Conservation (phyloP, 2,329 filamentous ascomycete genomes). For the Cladosporium sp. region DNA sequence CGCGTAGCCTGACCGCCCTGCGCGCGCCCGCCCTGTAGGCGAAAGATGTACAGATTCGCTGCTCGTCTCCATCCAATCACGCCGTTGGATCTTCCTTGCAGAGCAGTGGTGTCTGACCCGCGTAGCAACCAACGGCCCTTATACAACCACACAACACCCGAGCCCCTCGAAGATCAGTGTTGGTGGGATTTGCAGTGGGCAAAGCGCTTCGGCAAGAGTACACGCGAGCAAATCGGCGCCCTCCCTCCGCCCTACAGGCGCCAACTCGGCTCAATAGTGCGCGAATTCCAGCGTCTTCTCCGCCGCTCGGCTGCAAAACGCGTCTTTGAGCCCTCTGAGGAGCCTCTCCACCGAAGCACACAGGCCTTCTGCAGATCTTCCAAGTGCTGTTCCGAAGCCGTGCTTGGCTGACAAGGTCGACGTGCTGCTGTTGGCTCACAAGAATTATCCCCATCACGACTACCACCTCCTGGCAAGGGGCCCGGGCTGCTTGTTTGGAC, state of each 20-base stretch:
- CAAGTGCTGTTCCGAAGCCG: not conserved
- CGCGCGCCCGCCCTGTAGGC: not conserved
- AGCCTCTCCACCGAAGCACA: slow-evolving; percentile 10
- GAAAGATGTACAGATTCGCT: not conserved
- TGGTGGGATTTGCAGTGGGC: not conserved
- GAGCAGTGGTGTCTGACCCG: slow-evolving; percentile 2
- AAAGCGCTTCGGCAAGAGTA: not conserved
- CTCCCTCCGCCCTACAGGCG: slow-evolving; percentile 11
- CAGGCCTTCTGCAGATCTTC: slow-evolving; percentile 20
- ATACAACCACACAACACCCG: slow-evolving; percentile 8
- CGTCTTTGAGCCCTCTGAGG: not conserved
- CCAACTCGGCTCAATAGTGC: slow-evolving; percentile 8
- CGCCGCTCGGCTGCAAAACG: slow-evolving; percentile 4
- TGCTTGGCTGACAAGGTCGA: slow-evolving; percentile 13
- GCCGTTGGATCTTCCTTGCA: slow-evolving; percentile 6
- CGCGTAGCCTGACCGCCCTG: not conserved
- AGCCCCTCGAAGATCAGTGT: slow-evolving; percentile 6
- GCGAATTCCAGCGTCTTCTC: slow-evolving; percentile 10
- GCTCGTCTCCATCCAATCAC: not conserved
- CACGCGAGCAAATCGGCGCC: slow-evolving; percentile 13
- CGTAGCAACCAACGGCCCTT: slow-evolving; percentile 18
- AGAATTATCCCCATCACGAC: slow-evolving; percentile 4
- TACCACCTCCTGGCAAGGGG: slow-evolving; percentile 5
- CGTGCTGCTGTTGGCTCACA: not conserved
- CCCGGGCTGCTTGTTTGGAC: not conserved